A percentile compares a stretch with the other conserved stretches of the same genome.
Evolutionary conservation across 2,329 filamentous ascomycete species (phyloP).

Genomic region (Aspergillus tubingensis): DNA sequence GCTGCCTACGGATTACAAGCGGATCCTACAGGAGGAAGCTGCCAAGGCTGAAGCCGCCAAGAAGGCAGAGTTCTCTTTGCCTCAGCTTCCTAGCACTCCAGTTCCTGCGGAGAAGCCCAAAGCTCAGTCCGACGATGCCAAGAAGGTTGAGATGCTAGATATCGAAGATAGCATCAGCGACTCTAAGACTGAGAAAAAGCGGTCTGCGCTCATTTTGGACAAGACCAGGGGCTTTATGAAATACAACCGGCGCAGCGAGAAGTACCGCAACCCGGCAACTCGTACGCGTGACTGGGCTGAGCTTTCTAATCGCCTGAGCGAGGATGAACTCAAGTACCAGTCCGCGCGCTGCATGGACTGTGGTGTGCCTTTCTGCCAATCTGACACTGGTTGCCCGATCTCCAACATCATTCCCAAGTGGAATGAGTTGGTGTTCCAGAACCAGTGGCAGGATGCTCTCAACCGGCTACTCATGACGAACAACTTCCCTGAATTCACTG

Average conservation of each 20-base stretch:
- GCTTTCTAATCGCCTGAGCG: slow-evolving; percentile 80
- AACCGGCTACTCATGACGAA: slow-evolving; percentile 94
- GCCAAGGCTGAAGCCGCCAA: slow-evolving; percentile 82
- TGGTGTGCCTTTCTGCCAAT: slow-evolving; percentile 97
- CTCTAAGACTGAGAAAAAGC: slow-evolving; percentile 82
- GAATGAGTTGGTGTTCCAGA: slow-evolving; percentile 77
- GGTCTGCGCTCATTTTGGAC: slow-evolving; percentile 87
- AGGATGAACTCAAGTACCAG: slow-evolving; percentile 96
- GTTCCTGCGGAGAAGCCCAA: slow-evolving; percentile 57
- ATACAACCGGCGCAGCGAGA: slow-evolving; percentile 88
- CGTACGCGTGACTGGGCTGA: slow-evolving; percentile 93
- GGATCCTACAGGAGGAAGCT: slow-evolving; percentile 81
- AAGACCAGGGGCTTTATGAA: slow-evolving; percentile 99
- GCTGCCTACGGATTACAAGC: slow-evolving; percentile 93
- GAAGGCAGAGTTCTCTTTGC: slow-evolving; percentile 78
- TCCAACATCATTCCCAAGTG: slow-evolving; percentile 97
- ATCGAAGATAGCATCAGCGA: slow-evolving; percentile 91
- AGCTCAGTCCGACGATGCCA: slow-evolving; percentile 59
- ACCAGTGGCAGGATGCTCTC: slow-evolving; percentile 87
- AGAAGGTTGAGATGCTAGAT: slow-evolving; percentile 74
- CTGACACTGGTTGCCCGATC: slow-evolving; percentile 92
- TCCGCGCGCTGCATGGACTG: slow-evolving; percentile 98
- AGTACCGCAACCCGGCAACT: slow-evolving; percentile 82
- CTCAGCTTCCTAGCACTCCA: slow-evolving; percentile 66
- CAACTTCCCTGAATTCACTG: slow-evolving; percentile 98